A percentile compares a stretch with the other conserved stretches of the same genome.
Conservation (phyloP, 129 eudicot genomes). For the carrot (Daucus carota) region DH1_v3.0 NC_030382.2:28173501-28174000, state of each 20-base stretch:
- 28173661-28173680: neutral
- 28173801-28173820: neutral
- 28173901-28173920: neutral
- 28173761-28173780: neutral
- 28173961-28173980: neutral
- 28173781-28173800: neutral
- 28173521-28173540: conserved; percentile 11
- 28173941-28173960: neutral
- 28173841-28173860: neutral
- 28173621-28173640: conserved; percentile 5
- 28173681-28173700: neutral
- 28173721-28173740: conserved; percentile 1
- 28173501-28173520: conserved; percentile 74
- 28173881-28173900: neutral
- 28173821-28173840: neutral
- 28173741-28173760: neutral
- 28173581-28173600: neutral
- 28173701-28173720: neutral
- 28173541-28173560: neutral
- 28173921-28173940: no score
- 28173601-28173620: neutral
- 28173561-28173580: neutral
- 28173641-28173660: conserved; percentile 4
- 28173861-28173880: neutral
- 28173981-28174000: neutral